Evolutionary conservation across 2,329 filamentous ascomycete genomes (phyloP).

Genomic region (Botrytis porri): DNA sequence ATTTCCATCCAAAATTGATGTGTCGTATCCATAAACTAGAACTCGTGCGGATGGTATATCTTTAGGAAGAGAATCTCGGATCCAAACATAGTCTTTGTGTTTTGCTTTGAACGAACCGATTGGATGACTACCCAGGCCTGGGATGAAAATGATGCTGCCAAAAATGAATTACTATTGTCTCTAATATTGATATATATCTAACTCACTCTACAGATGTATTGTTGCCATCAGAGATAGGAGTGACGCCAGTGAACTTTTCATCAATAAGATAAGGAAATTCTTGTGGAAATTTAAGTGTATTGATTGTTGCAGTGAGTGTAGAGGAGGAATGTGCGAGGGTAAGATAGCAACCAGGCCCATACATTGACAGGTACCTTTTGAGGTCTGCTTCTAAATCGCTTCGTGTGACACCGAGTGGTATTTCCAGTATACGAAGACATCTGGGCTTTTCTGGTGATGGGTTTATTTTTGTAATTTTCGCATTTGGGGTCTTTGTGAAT

Average conservation of each 20-base stretch:
- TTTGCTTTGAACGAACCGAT: neutral
- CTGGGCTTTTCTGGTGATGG: neutral
- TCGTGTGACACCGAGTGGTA: neutral
- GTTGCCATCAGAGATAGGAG: neutral
- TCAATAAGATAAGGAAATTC: neutral
- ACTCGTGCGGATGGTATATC: neutral
- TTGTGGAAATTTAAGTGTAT: neutral
- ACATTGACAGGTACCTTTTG: neutral
- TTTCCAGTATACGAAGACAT: neutral
- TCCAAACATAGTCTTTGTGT: neutral
- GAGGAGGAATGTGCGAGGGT: neutral
- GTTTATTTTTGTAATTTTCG: neutral
- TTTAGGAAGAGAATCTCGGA: neutral
- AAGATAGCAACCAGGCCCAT: neutral
- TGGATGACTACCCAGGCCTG: neutral
- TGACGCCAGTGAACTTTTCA: neutral
- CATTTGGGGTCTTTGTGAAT: neutral
- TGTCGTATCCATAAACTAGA: neutral
- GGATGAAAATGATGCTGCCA: neutral
- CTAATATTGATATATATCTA: neutral
- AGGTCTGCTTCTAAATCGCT: neutral
- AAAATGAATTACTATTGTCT: neutral
- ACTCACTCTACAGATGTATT: neutral
- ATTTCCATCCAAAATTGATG: neutral
- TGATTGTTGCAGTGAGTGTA: neutral